Evolutionary conservation across 495 filamentous ascomycete genomes (phyloP), one percentile per base, ranked within the genome.

Genomic region (Penicillium simplicissimum): DNA sequence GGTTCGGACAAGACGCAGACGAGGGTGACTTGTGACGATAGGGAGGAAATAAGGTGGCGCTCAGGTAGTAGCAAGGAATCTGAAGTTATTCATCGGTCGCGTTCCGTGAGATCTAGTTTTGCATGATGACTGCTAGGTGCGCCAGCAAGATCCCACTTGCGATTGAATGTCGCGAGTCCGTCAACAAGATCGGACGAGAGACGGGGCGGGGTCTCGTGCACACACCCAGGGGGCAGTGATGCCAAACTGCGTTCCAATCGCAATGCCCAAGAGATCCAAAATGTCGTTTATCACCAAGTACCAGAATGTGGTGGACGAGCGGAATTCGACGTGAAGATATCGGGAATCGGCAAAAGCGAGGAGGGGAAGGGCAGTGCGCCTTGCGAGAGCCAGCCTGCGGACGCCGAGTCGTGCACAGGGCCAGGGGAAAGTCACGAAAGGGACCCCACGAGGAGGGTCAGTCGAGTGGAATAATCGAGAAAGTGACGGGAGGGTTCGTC

Each of bases 121-220:
- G 76, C 76, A 79, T 79, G 66, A 72, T 73, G 74, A 76, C 74
- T 61, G 67, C 59, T 34, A 63, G 53, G 52, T 65, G 63, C 71
- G 67, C 67, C 59, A 52, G 64, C 49, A n/a, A 52, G 49, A 67
- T 65, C 63, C 57, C 53, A 70, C 58, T 60, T 60, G 66, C 61
- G 61, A 64, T 62, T 58, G 58, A 54, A 19, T 42, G 53, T 19
- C 37, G 31, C 36, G 33, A 49, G 43, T 43, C n/a, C 42, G 47
- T 43, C 40, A 10, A 33, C 10, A 10, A 15, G 33, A 37, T 34
- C 23, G 25, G 33, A 52, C 15, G 19, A 53, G 9, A 36, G 15
- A 10, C 9, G 21, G 8, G 11, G 35, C 31, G 48, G 8, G 47
- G 43, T 58, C 34, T 38, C 33, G 56, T 38, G 45, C 23, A 52